A percentile compares a stretch with the other conserved stretches of the same genome.
Conservation (phyloP, 192 early-diverging fungal species). For the Linnemannia hyalina region DNA sequence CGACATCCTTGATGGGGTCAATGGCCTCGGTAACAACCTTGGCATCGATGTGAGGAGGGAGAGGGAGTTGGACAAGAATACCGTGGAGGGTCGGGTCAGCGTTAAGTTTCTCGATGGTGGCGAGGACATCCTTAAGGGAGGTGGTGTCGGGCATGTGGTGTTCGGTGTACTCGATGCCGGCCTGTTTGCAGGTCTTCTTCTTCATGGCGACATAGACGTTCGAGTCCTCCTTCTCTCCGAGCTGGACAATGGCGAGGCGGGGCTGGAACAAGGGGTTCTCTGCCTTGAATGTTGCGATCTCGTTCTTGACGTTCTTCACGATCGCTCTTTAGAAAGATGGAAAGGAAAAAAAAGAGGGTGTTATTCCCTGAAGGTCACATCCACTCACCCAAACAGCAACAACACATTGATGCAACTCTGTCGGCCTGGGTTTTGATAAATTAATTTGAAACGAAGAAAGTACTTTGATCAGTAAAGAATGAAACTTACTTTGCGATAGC, state of each 20-base stretch:
- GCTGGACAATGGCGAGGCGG: conserved; percentile 91
- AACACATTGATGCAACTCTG: no score
- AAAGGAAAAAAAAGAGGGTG: neutral
- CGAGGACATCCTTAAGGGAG: conserved; percentile 67
- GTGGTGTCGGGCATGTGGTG: conserved; percentile 39
- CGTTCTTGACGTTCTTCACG: conserved; percentile 74
- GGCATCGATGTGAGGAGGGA: conserved; percentile 90
- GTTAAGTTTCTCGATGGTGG: conserved; percentile 79
- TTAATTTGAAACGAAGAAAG: neutral
- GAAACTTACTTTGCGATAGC: conserved; percentile 76
- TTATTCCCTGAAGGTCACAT: neutral
- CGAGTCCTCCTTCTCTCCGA: conserved; percentile 95
- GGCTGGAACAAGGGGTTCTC: conserved; percentile 81
- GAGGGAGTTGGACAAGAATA: conserved; percentile 95
- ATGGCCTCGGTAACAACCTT: conserved; percentile 87
- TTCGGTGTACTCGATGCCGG: conserved; percentile 50
- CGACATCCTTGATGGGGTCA: conserved; percentile 93
- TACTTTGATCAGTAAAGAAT: neutral
- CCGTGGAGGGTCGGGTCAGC: conserved; percentile 89
- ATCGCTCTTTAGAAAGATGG: conserved; percentile 64
- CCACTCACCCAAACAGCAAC: neutral
- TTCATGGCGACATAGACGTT: conserved; percentile 95
- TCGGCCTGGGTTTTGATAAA: neutral
- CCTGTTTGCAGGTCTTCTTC: conserved; percentile 88
- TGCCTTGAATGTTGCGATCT: conserved; percentile 74